Evolutionary conservation across 306 rosid genomes (phyloP).

Genomic region (Vicia villosa): DNA sequence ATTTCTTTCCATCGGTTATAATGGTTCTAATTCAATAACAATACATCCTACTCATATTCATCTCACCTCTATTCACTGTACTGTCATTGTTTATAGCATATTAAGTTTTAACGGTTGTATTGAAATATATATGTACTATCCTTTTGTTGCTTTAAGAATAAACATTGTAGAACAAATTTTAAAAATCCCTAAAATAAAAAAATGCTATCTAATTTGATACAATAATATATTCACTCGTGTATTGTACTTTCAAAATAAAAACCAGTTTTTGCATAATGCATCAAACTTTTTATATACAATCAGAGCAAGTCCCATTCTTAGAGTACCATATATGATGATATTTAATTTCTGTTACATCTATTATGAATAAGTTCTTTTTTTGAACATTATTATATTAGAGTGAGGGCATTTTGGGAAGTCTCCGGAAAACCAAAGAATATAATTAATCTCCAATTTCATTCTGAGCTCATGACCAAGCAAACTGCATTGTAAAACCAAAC

Average conservation of each 20-base stretch:
- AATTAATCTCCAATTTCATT: slow-evolving; percentile 18
- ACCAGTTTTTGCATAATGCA: slow-evolving; percentile 33
- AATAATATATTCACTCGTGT: slow-evolving; percentile 20
- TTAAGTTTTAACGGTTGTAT: neutral
- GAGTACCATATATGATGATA: slow-evolving; percentile 8
- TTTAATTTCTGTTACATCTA: slow-evolving; percentile 2
- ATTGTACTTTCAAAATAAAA: slow-evolving; percentile 33
- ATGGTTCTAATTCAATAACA: too few species aligned
- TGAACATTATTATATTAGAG: slow-evolving; percentile 14
- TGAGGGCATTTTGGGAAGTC: slow-evolving; percentile 28
- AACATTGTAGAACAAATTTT: neutral
- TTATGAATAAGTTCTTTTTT: slow-evolving; percentile 15
- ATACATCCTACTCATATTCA: too few species aligned
- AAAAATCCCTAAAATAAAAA: neutral
- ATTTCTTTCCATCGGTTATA: too few species aligned
- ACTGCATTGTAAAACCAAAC: slow-evolving; percentile 48
- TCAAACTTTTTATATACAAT: slow-evolving; percentile 18
- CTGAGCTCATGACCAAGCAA: slow-evolving; percentile 45
- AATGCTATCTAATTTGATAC: slow-evolving; percentile 12
- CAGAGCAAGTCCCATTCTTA: slow-evolving; percentile 33
- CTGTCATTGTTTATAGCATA: too few species aligned
- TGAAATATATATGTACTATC: neutral
- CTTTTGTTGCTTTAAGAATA: neutral
- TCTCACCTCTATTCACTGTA: too few species aligned
- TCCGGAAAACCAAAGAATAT: slow-evolving; percentile 5